Conservation (phyloP, 179 eudicot genomes). For the Spinacia oleracea region DNA sequence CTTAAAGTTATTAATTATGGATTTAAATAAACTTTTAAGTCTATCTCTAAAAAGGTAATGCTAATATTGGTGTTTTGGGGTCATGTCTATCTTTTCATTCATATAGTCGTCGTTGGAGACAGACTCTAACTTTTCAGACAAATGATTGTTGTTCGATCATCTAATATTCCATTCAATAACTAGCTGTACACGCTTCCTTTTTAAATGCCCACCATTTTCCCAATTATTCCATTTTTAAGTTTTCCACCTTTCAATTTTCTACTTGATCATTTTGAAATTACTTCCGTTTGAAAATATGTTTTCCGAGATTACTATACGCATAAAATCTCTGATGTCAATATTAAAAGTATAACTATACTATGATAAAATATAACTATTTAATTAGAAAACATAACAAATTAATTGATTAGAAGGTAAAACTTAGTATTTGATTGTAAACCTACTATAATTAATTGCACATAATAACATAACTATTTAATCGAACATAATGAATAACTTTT, state of each 20-base stretch:
- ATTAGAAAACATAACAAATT: too few relatives aligned
- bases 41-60: slow-evolving; percentile 4
- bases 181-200: slow-evolving; percentile 38
- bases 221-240: neutral
- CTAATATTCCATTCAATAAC: slow-evolving; percentile 26
- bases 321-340: too few relatives aligned
- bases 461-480: too few relatives aligned
- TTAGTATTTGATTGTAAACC: too few relatives aligned
- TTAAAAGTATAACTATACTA: too few relatives aligned
- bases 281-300: too few relatives aligned
- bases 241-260: neutral
- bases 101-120: slow-evolving; percentile 31
- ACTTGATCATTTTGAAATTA: too few relatives aligned
- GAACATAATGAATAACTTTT: too few relatives aligned
- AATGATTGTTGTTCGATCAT: slow-evolving; percentile 29
- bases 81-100: slow-evolving; percentile 22
- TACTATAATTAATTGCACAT: too few relatives aligned
- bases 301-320: too few relatives aligned
- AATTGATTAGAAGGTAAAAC: too few relatives aligned
- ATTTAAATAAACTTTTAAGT: slow-evolving; percentile 6
- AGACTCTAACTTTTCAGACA: slow-evolving; percentile 34
- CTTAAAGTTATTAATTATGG: neutral
- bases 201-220: neutral
- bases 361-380: too few relatives aligned
- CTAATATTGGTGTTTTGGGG: slow-evolving; percentile 8